A percentile compares a stretch with the other conserved stretches of the same genome.
Conservation (phyloP, 257 asterid species). For the Galeopsis tetrahit region DNA sequence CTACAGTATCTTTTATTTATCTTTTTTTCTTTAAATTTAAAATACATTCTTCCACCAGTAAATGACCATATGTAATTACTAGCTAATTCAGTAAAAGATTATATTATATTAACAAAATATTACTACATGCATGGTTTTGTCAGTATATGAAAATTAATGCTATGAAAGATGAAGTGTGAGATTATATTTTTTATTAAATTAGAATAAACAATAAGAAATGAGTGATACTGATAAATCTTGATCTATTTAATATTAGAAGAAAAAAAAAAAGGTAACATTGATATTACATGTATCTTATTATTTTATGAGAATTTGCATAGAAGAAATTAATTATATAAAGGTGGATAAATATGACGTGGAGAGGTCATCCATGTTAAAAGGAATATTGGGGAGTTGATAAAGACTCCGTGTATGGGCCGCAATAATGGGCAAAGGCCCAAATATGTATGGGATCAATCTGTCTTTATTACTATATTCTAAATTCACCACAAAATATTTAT, state of each 20-base stretch:
- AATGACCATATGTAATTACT: neutral
- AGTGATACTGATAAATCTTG: too few species aligned
- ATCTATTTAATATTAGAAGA: too few species aligned
- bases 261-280: too few species aligned
- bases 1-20: neutral
- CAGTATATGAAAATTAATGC: neutral
- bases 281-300: too few species aligned
- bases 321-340: neutral
- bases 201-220: too few species aligned
- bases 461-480: neutral
- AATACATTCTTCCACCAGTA: neutral
- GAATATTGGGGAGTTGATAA: constrained; percentile 39
- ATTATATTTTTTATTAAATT: neutral
- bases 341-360: constrained; percentile 55
- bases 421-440: constrained; percentile 30
- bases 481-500: neutral
- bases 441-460: constrained; percentile 24
- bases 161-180: neutral
- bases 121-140: neutral
- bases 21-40: neutral
- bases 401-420: constrained; percentile 36
- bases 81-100: neutral
- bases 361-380: constrained; percentile 39
- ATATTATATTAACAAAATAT: neutral
- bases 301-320: too few species aligned